Evolutionary conservation across 352 stramenopile genomes (phyloP).

Genomic region (Blastocystis sp.): DNA sequence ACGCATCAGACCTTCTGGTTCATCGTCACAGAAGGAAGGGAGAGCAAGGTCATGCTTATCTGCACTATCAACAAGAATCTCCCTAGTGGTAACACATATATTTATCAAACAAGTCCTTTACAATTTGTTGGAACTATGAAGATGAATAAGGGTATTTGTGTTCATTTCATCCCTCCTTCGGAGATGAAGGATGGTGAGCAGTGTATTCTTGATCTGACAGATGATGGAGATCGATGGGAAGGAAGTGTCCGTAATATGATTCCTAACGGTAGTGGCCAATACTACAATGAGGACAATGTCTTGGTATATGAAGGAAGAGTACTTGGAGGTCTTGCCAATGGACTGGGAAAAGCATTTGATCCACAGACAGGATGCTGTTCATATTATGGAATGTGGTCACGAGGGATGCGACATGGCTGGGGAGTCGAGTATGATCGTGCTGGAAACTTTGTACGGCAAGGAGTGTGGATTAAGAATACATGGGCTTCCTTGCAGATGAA

Average conservation of each 20-base stretch:
- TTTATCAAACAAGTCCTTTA: neutral
- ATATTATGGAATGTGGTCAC: neutral
- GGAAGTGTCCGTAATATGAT: neutral
- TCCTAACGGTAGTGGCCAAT: neutral
- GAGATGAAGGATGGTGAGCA: neutral
- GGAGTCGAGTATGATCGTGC: neutral
- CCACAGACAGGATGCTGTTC: neutral
- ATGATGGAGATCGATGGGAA: neutral
- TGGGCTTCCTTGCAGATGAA: neutral
- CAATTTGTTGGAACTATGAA: neutral
- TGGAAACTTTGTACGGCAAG: neutral
- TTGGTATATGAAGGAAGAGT: neutral
- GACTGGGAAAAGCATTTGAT: neutral
- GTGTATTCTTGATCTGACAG: neutral
- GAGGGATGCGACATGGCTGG: neutral
- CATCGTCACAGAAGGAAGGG: neutral
- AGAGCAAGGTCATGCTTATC: neutral
- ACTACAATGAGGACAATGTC: neutral
- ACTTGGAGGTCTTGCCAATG: neutral
- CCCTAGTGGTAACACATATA: neutral
- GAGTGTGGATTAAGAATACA: neutral
- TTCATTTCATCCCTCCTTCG: neutral
- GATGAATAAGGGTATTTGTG: neutral
- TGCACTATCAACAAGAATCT: neutral
- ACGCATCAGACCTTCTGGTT: neutral